Evolutionary conservation across 805 yeast species (phyloP).

Genomic region (Candida maltosa): DNA sequence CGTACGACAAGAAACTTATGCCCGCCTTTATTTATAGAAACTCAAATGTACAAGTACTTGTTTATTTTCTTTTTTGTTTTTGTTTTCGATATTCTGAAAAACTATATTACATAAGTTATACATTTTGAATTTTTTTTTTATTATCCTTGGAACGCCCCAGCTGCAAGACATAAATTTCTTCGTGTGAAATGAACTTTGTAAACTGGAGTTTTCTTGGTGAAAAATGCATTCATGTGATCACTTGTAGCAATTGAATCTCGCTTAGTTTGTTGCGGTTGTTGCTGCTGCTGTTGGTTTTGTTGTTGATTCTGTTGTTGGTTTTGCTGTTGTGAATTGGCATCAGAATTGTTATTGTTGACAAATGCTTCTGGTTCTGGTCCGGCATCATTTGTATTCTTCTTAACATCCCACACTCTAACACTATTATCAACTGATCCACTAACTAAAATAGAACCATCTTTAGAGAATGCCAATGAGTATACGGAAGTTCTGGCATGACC

Average conservation of each 20-base stretch:
- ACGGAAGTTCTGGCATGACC: constrained; percentile 91
- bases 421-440: constrained; percentile 92
- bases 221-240: constrained; percentile 90
- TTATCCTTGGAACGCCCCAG: constrained; percentile 63
- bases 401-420: constrained; percentile 94
- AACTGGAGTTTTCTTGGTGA: constrained; percentile 91
- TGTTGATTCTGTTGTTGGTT: not conserved
- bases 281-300: not conserved
- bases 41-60: too few species aligned
- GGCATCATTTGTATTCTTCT: constrained; percentile 76
- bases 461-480: constrained; percentile 78
- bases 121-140: not conserved
- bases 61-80: too few species aligned
- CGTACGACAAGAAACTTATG: too few species aligned
- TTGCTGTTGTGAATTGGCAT: not conserved
- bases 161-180: constrained; percentile 87
- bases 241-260: constrained; percentile 75
- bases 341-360: constrained; percentile 15
- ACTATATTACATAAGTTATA: too few species aligned
- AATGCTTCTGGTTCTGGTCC: constrained; percentile 76
- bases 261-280: constrained; percentile 31
- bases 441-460: constrained; percentile 84
- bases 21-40: too few species aligned
- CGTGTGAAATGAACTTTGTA: constrained; percentile 90
- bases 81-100: too few species aligned